Conservation (phyloP, 106 monocot genomes). For the Narthecium ossifragum region DNA sequence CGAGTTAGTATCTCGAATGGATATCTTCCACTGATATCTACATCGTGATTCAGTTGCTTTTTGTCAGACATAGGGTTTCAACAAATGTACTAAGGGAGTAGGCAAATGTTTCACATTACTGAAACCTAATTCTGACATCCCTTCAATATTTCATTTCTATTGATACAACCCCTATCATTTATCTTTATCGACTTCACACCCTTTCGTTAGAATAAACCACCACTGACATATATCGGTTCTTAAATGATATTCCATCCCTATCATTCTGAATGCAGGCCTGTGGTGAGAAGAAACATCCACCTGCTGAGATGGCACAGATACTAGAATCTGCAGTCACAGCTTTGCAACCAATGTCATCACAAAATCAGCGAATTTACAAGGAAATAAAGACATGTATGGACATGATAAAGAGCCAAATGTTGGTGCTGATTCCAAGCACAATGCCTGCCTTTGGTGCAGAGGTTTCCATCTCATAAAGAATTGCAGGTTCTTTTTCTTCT, state of each 20-base stretch:
- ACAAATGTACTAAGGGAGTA: no score
- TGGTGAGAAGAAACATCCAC: constrained; percentile 16
- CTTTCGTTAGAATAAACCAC: no score
- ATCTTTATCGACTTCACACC: neutral
- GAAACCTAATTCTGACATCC: neutral
- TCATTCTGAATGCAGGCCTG: constrained; percentile 21
- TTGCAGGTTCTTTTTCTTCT: no score
- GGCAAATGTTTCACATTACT: no score
- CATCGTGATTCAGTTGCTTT: no score
- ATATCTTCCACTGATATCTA: no score
- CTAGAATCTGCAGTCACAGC: constrained; percentile 23
- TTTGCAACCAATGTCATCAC: constrained; percentile 23
- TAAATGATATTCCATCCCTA: no score
- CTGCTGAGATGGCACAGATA: constrained; percentile 23
- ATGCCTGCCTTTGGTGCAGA: no score
- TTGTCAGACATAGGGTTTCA: no score
- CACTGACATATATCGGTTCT: no score
- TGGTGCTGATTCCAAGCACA: constrained; percentile 15
- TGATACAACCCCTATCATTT: neutral
- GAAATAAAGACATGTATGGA: constrained; percentile 31
- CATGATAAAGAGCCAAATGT: constrained; percentile 35
- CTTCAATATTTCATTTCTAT: neutral
- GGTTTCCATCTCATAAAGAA: no score
- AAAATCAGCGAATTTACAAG: constrained; percentile 29
- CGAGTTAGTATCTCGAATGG: no score